Percentiles rank a stretch among this genome's conserved stretches.
These are phyloP conservation scores for Cytospora schulzeri DNA, from an alignment of 2,329 filamentous ascomycete genomes.

Conservation along the genomic window DNA sequence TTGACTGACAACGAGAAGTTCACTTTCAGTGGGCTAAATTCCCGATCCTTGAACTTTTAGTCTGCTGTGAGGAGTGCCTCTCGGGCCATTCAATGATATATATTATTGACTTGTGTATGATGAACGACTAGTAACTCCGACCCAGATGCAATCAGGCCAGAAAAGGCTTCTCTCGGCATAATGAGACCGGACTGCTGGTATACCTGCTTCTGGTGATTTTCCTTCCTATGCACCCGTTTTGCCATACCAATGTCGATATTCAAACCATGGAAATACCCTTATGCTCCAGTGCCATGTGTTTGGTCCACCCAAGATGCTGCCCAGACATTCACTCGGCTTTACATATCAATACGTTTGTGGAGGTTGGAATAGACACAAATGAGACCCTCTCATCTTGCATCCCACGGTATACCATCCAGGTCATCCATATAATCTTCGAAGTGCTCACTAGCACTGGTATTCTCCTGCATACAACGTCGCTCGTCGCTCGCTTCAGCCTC, in stretches of 20 bases:
- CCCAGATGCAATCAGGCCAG: neutral
- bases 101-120: neutral
- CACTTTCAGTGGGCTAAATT: too few relatives aligned
- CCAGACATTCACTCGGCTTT: too few relatives aligned
- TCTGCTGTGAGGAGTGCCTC: neutral
- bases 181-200: neutral
- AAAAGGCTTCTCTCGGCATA: neutral
- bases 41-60: neutral
- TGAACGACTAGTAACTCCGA: neutral
- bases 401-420: slow-evolving; percentile 56
- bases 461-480: neutral
- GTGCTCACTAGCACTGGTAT: slow-evolving; percentile 35
- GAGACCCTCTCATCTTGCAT: slow-evolving; percentile 33
- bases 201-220: neutral
- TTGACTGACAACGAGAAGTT: too few relatives aligned
- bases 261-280: neutral
- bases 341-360: neutral
- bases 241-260: neutral
- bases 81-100: neutral
- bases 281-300: neutral
- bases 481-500: slow-evolving; percentile 37
- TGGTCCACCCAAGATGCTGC: neutral
- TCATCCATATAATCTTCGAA: slow-evolving; percentile 60
- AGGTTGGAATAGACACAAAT: neutral
- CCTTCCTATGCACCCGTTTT: neutral